A percentile compares a stretch with the other conserved stretches of the same genome.
These are phyloP conservation scores for Pichia heedii DNA, from an alignment of 805 yeast genomes.

Conservation along the genomic window DNA sequence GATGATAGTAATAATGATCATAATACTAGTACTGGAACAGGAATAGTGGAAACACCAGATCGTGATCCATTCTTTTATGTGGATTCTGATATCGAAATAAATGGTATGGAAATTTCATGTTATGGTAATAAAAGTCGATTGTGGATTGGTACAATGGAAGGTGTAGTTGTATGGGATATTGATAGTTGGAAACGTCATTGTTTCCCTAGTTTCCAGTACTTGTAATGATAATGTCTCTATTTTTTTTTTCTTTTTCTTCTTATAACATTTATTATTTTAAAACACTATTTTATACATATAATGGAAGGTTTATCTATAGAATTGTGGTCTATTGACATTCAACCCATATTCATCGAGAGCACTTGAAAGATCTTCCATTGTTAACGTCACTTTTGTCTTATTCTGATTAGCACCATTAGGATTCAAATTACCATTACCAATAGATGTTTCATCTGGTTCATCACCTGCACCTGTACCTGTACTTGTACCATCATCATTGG, in stretches of 20 bases:
- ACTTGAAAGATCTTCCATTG: slow-evolving; percentile 87
- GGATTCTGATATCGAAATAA: slow-evolving; percentile 34
- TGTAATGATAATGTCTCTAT: background rate
- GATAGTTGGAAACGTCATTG: slow-evolving; percentile 57
- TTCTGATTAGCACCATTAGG: slow-evolving; percentile 13
- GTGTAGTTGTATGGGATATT: slow-evolving; percentile 61
- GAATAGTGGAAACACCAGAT: slow-evolving; percentile 6
- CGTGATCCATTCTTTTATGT: slow-evolving; percentile 17
- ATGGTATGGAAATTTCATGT: slow-evolving; percentile 54
- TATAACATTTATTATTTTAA: background rate
- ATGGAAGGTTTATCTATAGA: slow-evolving; percentile 52
- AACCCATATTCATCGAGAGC: slow-evolving; percentile 81
- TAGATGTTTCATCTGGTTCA: slow-evolving; percentile 25
- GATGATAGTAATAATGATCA: background rate
- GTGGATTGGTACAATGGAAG: slow-evolving; percentile 57
- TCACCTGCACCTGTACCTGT: slow-evolving; percentile 9
- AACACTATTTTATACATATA: slow-evolving; percentile 4
- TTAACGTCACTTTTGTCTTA: slow-evolving; percentile 62
- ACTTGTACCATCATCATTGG: slow-evolving; percentile 9
- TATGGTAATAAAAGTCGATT: slow-evolving; percentile 34
- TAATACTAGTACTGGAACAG: background rate
- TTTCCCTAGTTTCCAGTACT: slow-evolving; percentile 35
- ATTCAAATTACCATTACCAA: slow-evolving; percentile 11
- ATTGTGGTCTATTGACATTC: slow-evolving; percentile 85
- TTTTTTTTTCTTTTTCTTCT: background rate